phyloP scores from a whole-genome alignment of 441 rosid species.

The Gossypium davidsonii region DNA sequence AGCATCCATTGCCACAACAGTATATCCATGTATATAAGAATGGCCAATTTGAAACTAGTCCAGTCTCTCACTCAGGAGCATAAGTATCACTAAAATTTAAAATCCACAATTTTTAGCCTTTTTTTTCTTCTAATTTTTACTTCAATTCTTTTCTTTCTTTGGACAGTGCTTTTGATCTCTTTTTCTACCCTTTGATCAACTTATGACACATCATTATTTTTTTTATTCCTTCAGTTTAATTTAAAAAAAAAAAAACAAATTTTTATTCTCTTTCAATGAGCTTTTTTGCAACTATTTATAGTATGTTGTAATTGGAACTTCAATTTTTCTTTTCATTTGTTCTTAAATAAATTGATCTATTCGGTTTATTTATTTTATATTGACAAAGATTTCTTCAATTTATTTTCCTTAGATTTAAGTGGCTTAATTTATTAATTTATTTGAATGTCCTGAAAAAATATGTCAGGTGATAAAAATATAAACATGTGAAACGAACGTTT shows the following conservation, averaged over 20 bases:
- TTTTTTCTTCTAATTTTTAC: not conserved
- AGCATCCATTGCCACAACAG: slow-evolving; percentile 90
- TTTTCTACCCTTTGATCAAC: slow-evolving; percentile 8
- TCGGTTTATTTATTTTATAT: not conserved
- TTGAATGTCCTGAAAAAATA: not conserved
- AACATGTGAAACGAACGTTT: not conserved
- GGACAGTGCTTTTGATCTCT: slow-evolving; percentile 20
- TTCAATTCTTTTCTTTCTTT: slow-evolving; percentile 24
- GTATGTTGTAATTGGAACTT: slow-evolving; percentile 17
- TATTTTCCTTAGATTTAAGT: not conserved
- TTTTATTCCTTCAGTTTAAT: slow-evolving; percentile 12
- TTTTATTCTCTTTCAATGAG: slow-evolving; percentile 6
- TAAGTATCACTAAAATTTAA: slow-evolving; percentile 19
- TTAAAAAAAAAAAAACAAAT: not conserved
- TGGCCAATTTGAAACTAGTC: slow-evolving; percentile 73
- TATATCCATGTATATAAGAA: slow-evolving; percentile 53
- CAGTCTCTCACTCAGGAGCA: slow-evolving; percentile 90
- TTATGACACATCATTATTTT: slow-evolving; percentile 9
- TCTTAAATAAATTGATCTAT: not conserved
- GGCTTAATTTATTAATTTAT: not conserved
- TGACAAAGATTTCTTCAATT: too few relatives aligned
- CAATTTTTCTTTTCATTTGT: not conserved
- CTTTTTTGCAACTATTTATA: slow-evolving; percentile 8
- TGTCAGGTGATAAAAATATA: not conserved
- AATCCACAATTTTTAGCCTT: slow-evolving; percentile 12